Evolutionary conservation across 306 rosid genomes (phyloP).

Genomic region (Casuarina glauca): DNA sequence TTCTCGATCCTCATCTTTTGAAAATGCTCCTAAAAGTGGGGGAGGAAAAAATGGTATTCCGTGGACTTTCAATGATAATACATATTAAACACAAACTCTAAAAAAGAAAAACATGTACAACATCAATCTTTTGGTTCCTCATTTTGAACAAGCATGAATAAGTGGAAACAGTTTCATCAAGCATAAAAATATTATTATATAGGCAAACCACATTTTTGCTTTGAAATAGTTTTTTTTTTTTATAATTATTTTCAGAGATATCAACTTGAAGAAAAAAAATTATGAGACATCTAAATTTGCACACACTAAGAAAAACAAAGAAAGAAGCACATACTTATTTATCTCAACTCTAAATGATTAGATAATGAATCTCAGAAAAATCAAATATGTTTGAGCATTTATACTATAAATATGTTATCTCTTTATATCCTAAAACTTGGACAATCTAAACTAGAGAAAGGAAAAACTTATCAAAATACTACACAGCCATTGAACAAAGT

Average conservation of each 20-base stretch:
- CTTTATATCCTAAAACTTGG: neutral
- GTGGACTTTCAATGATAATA: neutral
- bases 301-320: no score
- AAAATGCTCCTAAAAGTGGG: constrained; percentile 76
- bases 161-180: neutral
- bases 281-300: no score
- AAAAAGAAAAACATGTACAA: neutral
- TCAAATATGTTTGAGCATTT: no score
- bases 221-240: neutral
- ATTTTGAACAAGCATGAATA: neutral
- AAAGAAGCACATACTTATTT: no score
- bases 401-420: no score
- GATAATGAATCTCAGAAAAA: neutral
- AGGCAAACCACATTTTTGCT: neutral
- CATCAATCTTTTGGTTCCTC: neutral
- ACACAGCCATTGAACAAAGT: neutral
- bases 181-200: neutral
- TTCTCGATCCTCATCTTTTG: constrained; percentile 71
- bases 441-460: neutral
- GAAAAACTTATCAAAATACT: neutral
- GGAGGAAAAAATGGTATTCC: neutral
- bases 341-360: no score
- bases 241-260: neutral
- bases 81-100: neutral
- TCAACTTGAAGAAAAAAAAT: no score